Conservation (phyloP, 768 basidiomycete species). For the Termitomyces sp. region DNA sequence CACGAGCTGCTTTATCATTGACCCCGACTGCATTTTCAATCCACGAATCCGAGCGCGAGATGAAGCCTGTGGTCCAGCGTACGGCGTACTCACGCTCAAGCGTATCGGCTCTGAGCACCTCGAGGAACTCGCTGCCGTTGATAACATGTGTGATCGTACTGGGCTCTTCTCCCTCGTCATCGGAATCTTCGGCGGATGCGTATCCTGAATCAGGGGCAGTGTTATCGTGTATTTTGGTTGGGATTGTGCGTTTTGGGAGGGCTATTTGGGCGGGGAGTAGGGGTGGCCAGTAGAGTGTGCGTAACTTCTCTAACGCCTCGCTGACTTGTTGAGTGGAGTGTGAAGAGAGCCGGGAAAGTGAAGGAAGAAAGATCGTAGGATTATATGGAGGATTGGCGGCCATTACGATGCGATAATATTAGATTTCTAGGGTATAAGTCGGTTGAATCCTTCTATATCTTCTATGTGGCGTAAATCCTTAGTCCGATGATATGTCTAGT, state of each 20-base stretch:
- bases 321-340: conserved; percentile 34
- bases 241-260: conserved; percentile 24
- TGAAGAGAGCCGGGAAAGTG: conserved; percentile 41
- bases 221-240: conserved; percentile 34
- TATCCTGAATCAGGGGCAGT: conserved; percentile 73
- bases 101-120: conserved; percentile 55
- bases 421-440: conserved; percentile 11
- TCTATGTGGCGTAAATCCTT: conserved; percentile 11
- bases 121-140: conserved; percentile 27
- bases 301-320: conserved; percentile 41
- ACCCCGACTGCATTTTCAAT: conserved; percentile 22
- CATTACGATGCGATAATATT: conserved; percentile 15
- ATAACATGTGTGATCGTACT: conserved; percentile 10
- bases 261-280: conserved; percentile 25
- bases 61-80: conserved; percentile 72
- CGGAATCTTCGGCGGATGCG: conserved; percentile 68
- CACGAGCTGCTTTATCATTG: conserved; percentile 38
- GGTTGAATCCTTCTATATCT: conserved; percentile 8
- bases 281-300: conserved; percentile 49
- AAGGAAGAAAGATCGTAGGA: conserved; percentile 48
- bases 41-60: conserved; percentile 60
- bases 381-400: conserved; percentile 10
- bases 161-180: conserved; percentile 31
- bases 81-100: conserved; percentile 69
- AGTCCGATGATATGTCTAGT: conserved; percentile 2